phyloP scores from a whole-genome alignment of 352 stramenopile genomes.

The Globisporangium echinulatum region DNA sequence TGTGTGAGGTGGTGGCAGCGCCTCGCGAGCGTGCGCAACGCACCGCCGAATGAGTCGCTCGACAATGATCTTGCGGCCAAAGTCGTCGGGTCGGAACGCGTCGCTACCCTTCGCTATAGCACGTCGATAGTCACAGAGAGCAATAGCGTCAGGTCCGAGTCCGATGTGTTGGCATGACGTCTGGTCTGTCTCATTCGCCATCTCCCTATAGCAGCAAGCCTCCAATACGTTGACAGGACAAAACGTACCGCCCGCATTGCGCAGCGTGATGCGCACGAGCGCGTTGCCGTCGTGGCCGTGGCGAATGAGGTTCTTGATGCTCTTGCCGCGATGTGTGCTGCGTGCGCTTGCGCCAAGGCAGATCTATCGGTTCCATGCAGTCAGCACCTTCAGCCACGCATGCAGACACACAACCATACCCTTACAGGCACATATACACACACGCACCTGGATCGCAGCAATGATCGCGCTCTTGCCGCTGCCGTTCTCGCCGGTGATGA shows the following conservation, averaged over 20 bases:
- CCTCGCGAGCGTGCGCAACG: conserved; percentile 4
- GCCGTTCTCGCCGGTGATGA: conserved; percentile 91
- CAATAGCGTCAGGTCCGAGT: background rate
- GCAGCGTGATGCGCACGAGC: conserved; percentile 91
- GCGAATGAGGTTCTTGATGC: conserved; percentile 94
- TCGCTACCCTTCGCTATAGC: conserved; percentile 56
- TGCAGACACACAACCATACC: background rate
- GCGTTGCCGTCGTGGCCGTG: conserved; percentile 83
- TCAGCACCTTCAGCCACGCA: conserved; percentile 16
- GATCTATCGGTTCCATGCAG: conserved; percentile 63
- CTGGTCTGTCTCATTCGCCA: too few relatives aligned
- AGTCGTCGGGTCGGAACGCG: conserved; percentile 87
- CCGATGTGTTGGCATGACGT: too few relatives aligned
- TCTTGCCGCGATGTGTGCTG: conserved; percentile 92
- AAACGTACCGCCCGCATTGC: conserved; percentile 67
- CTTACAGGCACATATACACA: background rate
- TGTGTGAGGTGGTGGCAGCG: too few relatives aligned
- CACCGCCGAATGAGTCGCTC: conserved; percentile 85
- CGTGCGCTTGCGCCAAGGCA: conserved; percentile 92
- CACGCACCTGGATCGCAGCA: conserved; percentile 91
- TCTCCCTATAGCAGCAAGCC: background rate
- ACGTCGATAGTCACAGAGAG: background rate
- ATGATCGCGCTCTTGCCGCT: conserved; percentile 97
- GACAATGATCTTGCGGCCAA: conserved; percentile 92
- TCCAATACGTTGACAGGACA: background rate